These are phyloP conservation scores for Triticum urartu DNA, from an alignment of 176 grass and related monocot genomes.

Conservation along the genomic window DNA sequence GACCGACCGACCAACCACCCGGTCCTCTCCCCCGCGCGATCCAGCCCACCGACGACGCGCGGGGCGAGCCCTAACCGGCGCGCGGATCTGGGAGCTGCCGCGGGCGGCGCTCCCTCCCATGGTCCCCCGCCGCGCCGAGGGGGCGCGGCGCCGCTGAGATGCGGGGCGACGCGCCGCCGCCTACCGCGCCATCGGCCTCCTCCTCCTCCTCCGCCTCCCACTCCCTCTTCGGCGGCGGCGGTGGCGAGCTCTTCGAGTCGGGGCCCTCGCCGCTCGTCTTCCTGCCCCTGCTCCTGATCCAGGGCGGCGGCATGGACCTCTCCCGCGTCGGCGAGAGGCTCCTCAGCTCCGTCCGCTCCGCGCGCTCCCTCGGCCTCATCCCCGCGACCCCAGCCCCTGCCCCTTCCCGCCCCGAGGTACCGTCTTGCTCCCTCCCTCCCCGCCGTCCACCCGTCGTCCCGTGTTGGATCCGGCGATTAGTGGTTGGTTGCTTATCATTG, in stretches of 20 bases:
- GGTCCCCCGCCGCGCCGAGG: slow-evolving; percentile 43
- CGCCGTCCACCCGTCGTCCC: neutral
- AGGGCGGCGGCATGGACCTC: slow-evolving; percentile 97
- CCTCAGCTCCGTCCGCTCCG: slow-evolving; percentile 95
- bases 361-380: slow-evolving; percentile 80
- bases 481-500: slow-evolving; percentile 6
- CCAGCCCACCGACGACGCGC: slow-evolving; percentile 38
- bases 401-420: slow-evolving; percentile 63
- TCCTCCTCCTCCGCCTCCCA: slow-evolving; percentile 6
- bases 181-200: slow-evolving; percentile 22
- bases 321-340: slow-evolving; percentile 96
- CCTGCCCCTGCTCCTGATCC: slow-evolving; percentile 95
- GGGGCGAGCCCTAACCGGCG: slow-evolving; percentile 4
- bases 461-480: neutral
- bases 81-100: slow-evolving; percentile 45
- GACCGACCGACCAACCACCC: slow-evolving; percentile 25
- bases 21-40: slow-evolving; percentile 20
- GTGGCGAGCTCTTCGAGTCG: slow-evolving; percentile 57
- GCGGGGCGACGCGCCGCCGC: slow-evolving; percentile 49
- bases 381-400: slow-evolving; percentile 34
- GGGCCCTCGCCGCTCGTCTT: slow-evolving; percentile 81
- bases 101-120: slow-evolving; percentile 39
- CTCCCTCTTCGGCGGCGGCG: slow-evolving; percentile 50
- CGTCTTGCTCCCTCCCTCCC: neutral
- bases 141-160: slow-evolving; percentile 54